Evolutionary conservation across 2,329 filamentous ascomycete species (phyloP), one percentile per base, ranked within the genome.

Genomic region (Domatiomyces globalis): DNA sequence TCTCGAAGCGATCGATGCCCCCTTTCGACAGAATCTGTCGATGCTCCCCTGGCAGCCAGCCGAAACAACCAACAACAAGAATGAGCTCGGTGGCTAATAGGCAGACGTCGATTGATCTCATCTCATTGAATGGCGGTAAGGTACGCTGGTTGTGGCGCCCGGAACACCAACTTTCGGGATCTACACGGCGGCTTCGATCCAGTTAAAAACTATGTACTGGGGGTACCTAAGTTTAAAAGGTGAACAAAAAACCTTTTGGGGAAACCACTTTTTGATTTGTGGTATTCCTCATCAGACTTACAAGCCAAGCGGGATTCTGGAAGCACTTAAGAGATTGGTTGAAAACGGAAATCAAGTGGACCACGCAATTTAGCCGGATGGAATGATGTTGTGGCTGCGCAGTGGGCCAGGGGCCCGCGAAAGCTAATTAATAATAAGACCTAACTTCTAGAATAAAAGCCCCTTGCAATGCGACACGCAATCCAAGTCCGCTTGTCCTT

Each of bases 11-110:
- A 51, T 63, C 60, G 8, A 55, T 51, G 10, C 62, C 62, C 48
- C 59, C 54, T 43, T 22, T 48, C 2, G 60, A 52, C n/a, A 55
- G 54, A 51, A 64, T 62, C 27, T 58, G 51, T 44, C 59, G 61
- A 49, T 62, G 56, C n/a, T 57, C 55, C 10, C 57, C 56, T 3
- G 63, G 62, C 25, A 64, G 56, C 63, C 62, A 63, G 39, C 59
- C 62, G 9, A 51, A 25, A 19, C 51, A 45, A 4, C 33, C 42
- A 45, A 45, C 12, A 27, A 49, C 43, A 25, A 52, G 53, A 33
- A 46, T 20, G 43, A 17, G 17, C 8, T 45, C 9, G 22, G 17
- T n/a, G 43, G 43, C 43, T 39, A 39, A 15, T 15, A 39, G 33
- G 12, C 4, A 39, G 33, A 39, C 10, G 12, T 39, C 15, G 33